These are phyloP conservation scores for Fomitopsis pinicola DNA, from an alignment of 1,284 basidiomycete species.

Conservation along the genomic window DNA sequence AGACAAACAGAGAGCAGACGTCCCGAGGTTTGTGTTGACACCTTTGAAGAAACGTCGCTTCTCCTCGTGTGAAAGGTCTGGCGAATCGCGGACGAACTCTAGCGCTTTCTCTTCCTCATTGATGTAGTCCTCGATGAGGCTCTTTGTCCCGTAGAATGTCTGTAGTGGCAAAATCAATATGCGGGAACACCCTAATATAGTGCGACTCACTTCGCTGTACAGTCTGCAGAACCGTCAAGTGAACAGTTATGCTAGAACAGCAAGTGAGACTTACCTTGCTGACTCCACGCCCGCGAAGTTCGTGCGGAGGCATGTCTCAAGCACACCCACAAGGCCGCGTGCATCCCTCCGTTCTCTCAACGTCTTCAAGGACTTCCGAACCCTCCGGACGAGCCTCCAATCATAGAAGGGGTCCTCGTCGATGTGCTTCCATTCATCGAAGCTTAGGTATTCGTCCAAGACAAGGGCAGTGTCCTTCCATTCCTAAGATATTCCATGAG, in stretches of 20 bases:
- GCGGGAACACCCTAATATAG: slow-evolving; percentile 16
- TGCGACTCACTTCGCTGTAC: slow-evolving; percentile 88
- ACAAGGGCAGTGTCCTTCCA: slow-evolving; percentile 83
- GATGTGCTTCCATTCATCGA: slow-evolving; percentile 84
- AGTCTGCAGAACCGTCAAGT: slow-evolving; percentile 41
- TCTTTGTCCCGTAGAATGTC: slow-evolving; percentile 90
- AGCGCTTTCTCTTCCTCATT: slow-evolving; percentile 75
- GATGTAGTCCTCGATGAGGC: slow-evolving; percentile 84
- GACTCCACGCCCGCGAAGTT: slow-evolving; percentile 98
- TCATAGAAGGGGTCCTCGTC: slow-evolving; percentile 91
- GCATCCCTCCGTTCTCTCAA: slow-evolving; percentile 73
- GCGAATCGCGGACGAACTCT: slow-evolving; percentile 69
- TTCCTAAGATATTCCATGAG: slow-evolving; percentile 38
- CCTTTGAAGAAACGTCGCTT: slow-evolving; percentile 92
- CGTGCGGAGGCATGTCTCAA: slow-evolving; percentile 88
- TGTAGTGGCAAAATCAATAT: slow-evolving; percentile 28
- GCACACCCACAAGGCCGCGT: slow-evolving; percentile 81
- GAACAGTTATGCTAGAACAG: not conserved
- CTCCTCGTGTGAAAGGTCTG: slow-evolving; percentile 78
- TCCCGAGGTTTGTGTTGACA: slow-evolving; percentile 86
- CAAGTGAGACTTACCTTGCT: slow-evolving; percentile 42
- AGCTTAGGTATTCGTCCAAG: slow-evolving; percentile 79
- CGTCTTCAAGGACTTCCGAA: slow-evolving; percentile 53
- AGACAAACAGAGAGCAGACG: slow-evolving; percentile 88
- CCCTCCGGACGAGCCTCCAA: slow-evolving; percentile 79